Evolutionary conservation across 192 early-diverging fungal genomes (phyloP).

Genomic region (Irineochytrium annulatum): DNA sequence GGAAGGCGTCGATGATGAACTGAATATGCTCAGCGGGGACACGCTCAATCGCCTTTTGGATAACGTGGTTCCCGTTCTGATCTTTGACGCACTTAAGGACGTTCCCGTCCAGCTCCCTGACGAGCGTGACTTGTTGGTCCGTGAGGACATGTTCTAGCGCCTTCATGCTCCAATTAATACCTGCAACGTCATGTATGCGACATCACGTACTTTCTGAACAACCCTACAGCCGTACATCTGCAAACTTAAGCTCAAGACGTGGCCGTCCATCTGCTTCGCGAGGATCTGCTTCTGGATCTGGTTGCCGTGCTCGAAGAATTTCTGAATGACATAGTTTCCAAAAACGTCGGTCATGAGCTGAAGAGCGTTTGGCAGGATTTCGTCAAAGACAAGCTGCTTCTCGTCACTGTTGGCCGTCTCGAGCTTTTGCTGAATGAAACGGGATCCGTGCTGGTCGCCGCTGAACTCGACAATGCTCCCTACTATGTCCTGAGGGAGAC

Average conservation of each 20-base stretch:
- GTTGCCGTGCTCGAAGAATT: constrained; percentile 98
- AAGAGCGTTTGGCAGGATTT: constrained; percentile 83
- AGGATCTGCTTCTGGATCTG: constrained; percentile 88
- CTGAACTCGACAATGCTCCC: constrained; percentile 96
- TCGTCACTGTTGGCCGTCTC: constrained; percentile 90
- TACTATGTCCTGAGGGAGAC: constrained; percentile 72
- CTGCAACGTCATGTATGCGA: background rate
- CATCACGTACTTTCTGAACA: constrained; percentile 76
- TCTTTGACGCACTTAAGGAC: constrained; percentile 99
- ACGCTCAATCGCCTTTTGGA: constrained; percentile 98
- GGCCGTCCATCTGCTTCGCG: constrained; percentile 93
- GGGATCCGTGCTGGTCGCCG: constrained; percentile 96
- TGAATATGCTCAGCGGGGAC: constrained; percentile 88
- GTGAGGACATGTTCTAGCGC: constrained; percentile 89
- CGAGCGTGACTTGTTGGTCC: constrained; percentile 86
- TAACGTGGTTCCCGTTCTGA: constrained; percentile 99
- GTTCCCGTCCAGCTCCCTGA: constrained; percentile 89
- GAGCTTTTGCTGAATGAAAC: constrained; percentile 98
- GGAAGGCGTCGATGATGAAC: constrained; percentile 97
- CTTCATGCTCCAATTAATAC: constrained; percentile 17
- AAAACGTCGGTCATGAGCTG: constrained; percentile 99
- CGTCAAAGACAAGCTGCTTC: constrained; percentile 95
- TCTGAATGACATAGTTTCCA: constrained; percentile 99
- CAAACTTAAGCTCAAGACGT: constrained; percentile 86
- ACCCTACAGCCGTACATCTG: constrained; percentile 99